Evolutionary conservation across 352 stramenopile genomes (phyloP).

Genomic region (Globisporangium nodosum): DNA sequence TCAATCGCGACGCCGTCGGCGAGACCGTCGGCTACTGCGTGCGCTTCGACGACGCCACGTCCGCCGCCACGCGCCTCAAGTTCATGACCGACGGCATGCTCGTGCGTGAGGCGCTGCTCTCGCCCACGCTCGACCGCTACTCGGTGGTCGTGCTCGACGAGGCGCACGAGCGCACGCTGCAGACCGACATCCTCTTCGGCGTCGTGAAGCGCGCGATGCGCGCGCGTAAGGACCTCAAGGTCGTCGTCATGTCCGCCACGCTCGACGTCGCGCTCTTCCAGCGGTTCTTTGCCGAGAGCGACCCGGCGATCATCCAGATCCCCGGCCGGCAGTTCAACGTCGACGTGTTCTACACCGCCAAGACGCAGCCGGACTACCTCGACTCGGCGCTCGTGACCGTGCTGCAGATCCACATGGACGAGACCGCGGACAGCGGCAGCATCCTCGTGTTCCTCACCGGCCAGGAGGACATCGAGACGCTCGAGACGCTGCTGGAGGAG

Average conservation of each 20-base stretch:
- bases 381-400: conserved; percentile 84
- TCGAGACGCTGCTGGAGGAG: conserved; percentile 81
- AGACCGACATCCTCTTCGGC: conserved; percentile 89
- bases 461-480: conserved; percentile 95
- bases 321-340: conserved; percentile 87
- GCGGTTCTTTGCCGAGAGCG: conserved; percentile 90
- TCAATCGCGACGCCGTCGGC: conserved; percentile 38
- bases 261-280: conserved; percentile 93
- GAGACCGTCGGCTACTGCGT: conserved; percentile 90
- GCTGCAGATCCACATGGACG: conserved; percentile 88
- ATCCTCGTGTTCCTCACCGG: conserved; percentile 95
- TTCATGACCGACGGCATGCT: conserved; percentile 93
- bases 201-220: conserved; percentile 84
- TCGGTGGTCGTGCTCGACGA: conserved; percentile 86
- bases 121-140: conserved; percentile 67
- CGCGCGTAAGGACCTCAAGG: conserved; percentile 83
- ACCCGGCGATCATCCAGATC: conserved; percentile 80
- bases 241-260: conserved; percentile 98
- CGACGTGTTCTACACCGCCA: conserved; percentile 87
- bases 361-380: conserved; percentile 86
- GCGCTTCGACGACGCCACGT: conserved; percentile 92
- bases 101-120: conserved; percentile 83
- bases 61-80: conserved; percentile 87
- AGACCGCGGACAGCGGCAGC: conserved; percentile 72
- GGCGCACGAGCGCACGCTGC: conserved; percentile 78